Conservation (phyloP, 768 basidiomycete genomes). For the Tylopilus subfusipes region DNA sequence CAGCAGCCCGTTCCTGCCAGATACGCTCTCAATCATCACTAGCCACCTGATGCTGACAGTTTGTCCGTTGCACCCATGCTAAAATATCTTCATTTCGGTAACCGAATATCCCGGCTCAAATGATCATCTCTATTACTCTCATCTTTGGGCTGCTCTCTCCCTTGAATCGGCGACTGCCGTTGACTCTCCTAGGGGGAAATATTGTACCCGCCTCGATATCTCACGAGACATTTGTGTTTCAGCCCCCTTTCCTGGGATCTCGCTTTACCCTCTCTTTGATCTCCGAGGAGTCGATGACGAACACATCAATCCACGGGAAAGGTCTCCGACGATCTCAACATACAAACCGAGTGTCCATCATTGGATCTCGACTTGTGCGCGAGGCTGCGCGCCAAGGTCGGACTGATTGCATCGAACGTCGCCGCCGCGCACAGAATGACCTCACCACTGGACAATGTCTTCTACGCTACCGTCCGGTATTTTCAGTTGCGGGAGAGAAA, state of each 20-base stretch:
- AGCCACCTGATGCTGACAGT: neutral
- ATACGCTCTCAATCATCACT: neutral
- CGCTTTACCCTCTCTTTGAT: slow-evolving; percentile 16
- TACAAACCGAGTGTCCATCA: slow-evolving; percentile 4
- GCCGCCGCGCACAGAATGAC: slow-evolving; percentile 2
- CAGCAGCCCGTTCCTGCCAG: neutral
- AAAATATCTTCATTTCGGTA: slow-evolving; percentile 3
- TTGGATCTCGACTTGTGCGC: slow-evolving; percentile 6
- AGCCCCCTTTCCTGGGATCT: slow-evolving; percentile 11
- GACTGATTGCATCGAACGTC: slow-evolving; percentile 15
- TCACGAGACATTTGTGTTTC: slow-evolving; percentile 21
- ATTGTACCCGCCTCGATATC: slow-evolving; percentile 19
- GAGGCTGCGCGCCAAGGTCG: slow-evolving; percentile 9
- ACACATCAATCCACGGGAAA: slow-evolving; percentile 7
- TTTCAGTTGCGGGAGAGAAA: neutral
- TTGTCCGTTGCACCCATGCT: neutral
- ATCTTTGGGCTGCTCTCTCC: neutral
- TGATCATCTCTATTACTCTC: slow-evolving; percentile 6
- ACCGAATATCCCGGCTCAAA: slow-evolving; percentile 1
- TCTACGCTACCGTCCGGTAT: neutral
- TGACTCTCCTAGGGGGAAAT: slow-evolving; percentile 10
- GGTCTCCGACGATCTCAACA: slow-evolving; percentile 10
- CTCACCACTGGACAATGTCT: neutral
- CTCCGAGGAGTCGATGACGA: slow-evolving; percentile 26
- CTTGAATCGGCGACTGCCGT: slow-evolving; percentile 18